Evolutionary conservation across 2,329 filamentous ascomycete genomes (phyloP).

Genomic region (Fusarium multiceps): DNA sequence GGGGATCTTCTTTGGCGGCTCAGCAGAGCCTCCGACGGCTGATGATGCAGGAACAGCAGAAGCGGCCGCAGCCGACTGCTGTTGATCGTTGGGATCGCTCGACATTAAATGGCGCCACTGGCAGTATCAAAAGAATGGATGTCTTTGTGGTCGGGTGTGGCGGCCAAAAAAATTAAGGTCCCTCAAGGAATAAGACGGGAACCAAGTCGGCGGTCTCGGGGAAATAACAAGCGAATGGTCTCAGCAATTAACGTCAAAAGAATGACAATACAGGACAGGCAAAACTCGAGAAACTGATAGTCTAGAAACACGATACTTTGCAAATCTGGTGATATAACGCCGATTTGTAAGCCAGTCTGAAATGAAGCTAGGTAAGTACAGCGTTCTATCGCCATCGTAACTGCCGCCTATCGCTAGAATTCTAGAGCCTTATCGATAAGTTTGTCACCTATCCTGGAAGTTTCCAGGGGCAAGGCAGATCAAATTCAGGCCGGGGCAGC

Average conservation of each 20-base stretch:
- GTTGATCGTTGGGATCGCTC: conserved; percentile 41
- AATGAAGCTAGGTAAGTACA: conserved; percentile 1
- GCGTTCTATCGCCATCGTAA: not conserved
- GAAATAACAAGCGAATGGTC: conserved; percentile 9
- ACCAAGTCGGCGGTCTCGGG: conserved; percentile 14
- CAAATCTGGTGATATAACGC: conserved; percentile 35
- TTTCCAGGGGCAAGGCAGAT: conserved; percentile 5
- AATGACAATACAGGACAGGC: not conserved
- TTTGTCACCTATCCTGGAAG: not conserved
- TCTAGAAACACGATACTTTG: not conserved
- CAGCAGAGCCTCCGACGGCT: conserved; percentile 41
- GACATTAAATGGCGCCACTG: conserved; percentile 44
- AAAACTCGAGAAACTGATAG: conserved; percentile 10
- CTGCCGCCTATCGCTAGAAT: not conserved
- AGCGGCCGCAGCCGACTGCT: conserved; percentile 36
- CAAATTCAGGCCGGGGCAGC: conserved; percentile 20
- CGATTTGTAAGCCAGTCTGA: conserved; percentile 42
- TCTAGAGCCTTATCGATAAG: conserved; percentile 25
- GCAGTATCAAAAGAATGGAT: conserved; percentile 7
- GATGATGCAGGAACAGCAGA: conserved; percentile 36
- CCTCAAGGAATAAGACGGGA: conserved; percentile 14
- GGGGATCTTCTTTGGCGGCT: conserved; percentile 66
- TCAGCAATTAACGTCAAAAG: not conserved
- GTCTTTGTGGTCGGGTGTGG: conserved; percentile 3
- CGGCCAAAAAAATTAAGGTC: conserved; percentile 6